Percentiles rank a stretch among this genome's conserved stretches.
phyloP scores from a whole-genome alignment of 371 early-diverging fungal genomes.

The Syncephalis plumigaleata region DNA sequence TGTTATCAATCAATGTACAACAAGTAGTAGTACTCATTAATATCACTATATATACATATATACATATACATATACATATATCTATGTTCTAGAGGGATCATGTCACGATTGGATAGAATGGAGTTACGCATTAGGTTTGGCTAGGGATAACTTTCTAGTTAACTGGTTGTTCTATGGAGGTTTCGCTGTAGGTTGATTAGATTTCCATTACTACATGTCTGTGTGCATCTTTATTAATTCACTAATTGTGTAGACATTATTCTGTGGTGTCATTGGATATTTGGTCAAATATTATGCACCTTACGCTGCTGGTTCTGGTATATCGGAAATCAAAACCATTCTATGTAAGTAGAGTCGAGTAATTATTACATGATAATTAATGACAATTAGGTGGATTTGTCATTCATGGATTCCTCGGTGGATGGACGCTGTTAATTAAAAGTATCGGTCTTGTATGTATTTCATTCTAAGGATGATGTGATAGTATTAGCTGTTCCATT shows the following conservation, averaged over 20 bases:
- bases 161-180: constrained; percentile 37
- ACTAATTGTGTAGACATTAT: constrained; percentile 22
- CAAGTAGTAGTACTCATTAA: too few species aligned
- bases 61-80: too few species aligned
- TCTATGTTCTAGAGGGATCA: constrained; percentile 14
- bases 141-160: constrained; percentile 18
- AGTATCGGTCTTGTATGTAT: constrained; percentile 52
- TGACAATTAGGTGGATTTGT: constrained; percentile 58
- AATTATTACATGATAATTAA: constrained; percentile 5
- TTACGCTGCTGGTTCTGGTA: constrained; percentile 85
- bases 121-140: constrained; percentile 1
- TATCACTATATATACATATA: too few species aligned
- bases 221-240: background rate
- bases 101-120: constrained; percentile 20
- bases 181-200: constrained; percentile 33
- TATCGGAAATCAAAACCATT: constrained; percentile 90
- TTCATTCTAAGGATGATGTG: constrained; percentile 31
- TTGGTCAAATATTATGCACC: constrained; percentile 55
- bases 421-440: constrained; percentile 73
- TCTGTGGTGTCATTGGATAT: constrained; percentile 33
- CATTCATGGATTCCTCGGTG: constrained; percentile 72
- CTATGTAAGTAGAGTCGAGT: constrained; percentile 23
- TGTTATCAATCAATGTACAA: too few species aligned
- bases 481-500: background rate
- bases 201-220: background rate